phyloP scores from a whole-genome alignment of 495 filamentous ascomycete genomes.

The Extremus antarcticus region DNA sequence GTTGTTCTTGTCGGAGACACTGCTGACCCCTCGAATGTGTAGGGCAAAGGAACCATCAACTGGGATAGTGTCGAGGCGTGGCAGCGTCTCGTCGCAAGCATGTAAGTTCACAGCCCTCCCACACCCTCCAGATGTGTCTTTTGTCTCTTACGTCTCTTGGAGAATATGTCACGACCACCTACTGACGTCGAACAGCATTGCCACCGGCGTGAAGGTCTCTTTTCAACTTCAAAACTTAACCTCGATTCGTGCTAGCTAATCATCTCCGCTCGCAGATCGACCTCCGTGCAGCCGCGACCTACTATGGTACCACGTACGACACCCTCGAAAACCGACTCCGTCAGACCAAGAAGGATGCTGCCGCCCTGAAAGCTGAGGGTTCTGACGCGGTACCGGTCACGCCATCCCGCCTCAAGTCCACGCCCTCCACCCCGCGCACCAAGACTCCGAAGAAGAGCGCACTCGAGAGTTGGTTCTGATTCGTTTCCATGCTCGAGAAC shows the following conservation, averaged over 20 bases:
- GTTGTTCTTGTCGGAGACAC: no score
- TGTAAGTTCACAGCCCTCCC: no score
- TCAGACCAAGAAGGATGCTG: constrained; percentile 25
- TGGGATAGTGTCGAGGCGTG: constrained; percentile 12
- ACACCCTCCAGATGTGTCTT: no score
- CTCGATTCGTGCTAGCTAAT: no score
- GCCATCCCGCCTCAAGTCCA: constrained; percentile 11
- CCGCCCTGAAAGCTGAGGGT: constrained; percentile 21
- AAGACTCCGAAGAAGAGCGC: constrained; percentile 21
- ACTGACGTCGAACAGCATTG: no score
- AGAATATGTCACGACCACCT: not conserved
- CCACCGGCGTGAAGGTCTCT: constrained; percentile 19
- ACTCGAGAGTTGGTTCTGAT: constrained; percentile 6
- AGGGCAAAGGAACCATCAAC: constrained; percentile 5
- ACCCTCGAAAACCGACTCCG: constrained; percentile 34
- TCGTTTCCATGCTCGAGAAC: not conserved
- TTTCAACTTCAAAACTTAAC: no score
- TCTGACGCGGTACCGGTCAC: constrained; percentile 7
- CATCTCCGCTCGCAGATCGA: no score
- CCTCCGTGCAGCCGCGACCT: constrained; percentile 2
- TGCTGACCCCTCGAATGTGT: no score
- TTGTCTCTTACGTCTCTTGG: not conserved
- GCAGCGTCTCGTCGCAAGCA: constrained; percentile 16
- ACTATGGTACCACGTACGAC: constrained; percentile 34
- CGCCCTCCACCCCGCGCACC: constrained; percentile 14